Evolutionary conservation across 2,329 filamentous ascomycete species (phyloP).

Genomic region (Atkinsonella texensis): DNA sequence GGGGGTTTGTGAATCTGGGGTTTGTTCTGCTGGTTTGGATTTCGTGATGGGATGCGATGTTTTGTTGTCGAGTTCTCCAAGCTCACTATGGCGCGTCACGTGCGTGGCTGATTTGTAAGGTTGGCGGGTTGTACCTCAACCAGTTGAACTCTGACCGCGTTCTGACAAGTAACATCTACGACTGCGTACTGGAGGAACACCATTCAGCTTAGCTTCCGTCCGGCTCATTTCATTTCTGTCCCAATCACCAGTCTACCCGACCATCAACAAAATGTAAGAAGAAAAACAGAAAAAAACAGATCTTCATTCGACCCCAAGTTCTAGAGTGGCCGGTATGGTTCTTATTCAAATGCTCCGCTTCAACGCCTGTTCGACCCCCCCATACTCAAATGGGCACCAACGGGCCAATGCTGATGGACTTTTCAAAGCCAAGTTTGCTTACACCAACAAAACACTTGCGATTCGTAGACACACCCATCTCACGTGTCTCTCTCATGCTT

Average conservation of each 20-base stretch:
- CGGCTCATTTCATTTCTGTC: neutral
- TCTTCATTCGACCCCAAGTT: neutral
- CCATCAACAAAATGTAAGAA: neutral
- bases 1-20: neutral
- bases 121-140: constrained; percentile 1
- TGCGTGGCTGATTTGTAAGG: constrained; percentile 19
- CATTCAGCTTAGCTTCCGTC: too few species aligned
- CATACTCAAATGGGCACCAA: neutral
- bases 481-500: neutral
- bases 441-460: neutral
- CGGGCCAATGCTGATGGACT: constrained; percentile 1
- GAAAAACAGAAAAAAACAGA: too few species aligned
- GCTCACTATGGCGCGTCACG: constrained; percentile 15
- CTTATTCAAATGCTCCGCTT: constrained; percentile 6
- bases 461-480: neutral
- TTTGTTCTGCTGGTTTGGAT: constrained; percentile 1
- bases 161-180: too few species aligned
- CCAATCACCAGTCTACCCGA: neutral
- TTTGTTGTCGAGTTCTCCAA: neutral
- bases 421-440: neutral
- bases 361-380: constrained; percentile 5
- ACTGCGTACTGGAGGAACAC: too few species aligned
- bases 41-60: neutral
- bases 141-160: too few species aligned
- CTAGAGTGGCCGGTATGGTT: neutral